Evolutionary conservation across 2,329 filamentous ascomycete genomes (phyloP).

Genomic region (Septoria petroselini): DNA sequence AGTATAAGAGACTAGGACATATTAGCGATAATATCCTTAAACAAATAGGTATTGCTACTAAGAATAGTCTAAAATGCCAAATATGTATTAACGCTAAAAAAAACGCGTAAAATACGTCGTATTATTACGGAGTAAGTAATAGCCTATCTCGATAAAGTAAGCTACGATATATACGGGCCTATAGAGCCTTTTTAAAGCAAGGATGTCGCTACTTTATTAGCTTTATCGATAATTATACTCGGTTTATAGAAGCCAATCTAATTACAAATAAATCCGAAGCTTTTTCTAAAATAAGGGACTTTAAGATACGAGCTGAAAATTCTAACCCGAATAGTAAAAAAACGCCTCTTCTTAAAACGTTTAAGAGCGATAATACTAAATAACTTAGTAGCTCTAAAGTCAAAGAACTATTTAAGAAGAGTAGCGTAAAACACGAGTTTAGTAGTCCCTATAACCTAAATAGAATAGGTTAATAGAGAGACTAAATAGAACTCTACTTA

Average conservation of each 20-base stretch:
- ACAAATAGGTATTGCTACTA: neutral
- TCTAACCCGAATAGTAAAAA: constrained; percentile 8
- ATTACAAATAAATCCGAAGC: constrained; percentile 11
- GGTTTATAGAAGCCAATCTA: constrained; percentile 13
- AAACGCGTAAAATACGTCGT: constrained; percentile 11
- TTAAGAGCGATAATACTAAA: constrained; percentile 16
- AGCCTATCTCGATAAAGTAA: constrained; percentile 14
- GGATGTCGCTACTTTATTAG: constrained; percentile 14
- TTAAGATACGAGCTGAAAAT: constrained; percentile 8
- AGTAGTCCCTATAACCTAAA: constrained; percentile 5
- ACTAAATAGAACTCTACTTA: constrained; percentile 5
- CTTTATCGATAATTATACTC: constrained; percentile 15
- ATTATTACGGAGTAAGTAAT: constrained; percentile 6
- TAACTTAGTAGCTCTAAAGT: constrained; percentile 9
- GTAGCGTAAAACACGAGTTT: constrained; percentile 1
- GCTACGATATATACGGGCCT: constrained; percentile 12
- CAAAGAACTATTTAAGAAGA: constrained; percentile 6
- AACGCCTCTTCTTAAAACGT: constrained; percentile 11
- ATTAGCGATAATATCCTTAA: constrained; percentile 7
- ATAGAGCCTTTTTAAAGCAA: constrained; percentile 10
- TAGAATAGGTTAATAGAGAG: constrained; percentile 14
- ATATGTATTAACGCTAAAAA: constrained; percentile 7
- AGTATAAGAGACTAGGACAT: constrained; percentile 14
- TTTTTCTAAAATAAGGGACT: constrained; percentile 7
- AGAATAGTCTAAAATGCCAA: constrained; percentile 4